Evolutionary conservation across 768 basidiomycete genomes (phyloP).

Genomic region (Suillus sp.): DNA sequence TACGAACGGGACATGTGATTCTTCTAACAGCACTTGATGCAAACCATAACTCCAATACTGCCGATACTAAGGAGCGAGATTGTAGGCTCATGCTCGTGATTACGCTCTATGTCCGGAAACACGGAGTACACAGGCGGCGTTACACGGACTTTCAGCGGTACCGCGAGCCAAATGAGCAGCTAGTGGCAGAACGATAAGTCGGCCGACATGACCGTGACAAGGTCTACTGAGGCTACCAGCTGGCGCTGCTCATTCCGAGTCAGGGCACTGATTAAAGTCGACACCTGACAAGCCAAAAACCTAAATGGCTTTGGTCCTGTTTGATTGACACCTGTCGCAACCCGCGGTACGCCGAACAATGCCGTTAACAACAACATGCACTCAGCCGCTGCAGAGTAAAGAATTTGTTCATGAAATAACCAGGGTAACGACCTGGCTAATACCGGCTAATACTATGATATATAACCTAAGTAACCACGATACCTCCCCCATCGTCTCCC

Average conservation of each 20-base stretch:
- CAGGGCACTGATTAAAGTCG: no score
- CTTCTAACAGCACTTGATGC: conserved; percentile 17
- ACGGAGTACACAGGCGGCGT: conserved; percentile 12
- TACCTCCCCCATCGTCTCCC: background rate
- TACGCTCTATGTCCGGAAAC: conserved; percentile 28
- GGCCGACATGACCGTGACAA: background rate
- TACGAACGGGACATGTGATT: conserved; percentile 48
- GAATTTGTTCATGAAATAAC: no score
- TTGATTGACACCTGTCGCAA: background rate
- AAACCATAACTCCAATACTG: background rate
- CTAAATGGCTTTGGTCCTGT: background rate
- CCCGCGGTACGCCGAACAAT: background rate
- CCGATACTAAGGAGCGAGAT: background rate
- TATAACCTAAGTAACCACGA: background rate
- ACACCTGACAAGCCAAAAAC: background rate
- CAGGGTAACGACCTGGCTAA: background rate
- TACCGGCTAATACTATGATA: background rate
- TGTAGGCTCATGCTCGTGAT: conserved; percentile 19
- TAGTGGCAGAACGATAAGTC: background rate
- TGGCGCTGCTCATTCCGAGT: no score
- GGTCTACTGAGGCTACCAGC: background rate
- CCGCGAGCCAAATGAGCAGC: background rate
- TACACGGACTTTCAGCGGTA: conserved; percentile 18
- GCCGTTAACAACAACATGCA: background rate
- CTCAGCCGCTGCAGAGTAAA: no score